These are phyloP conservation scores for Nannochloropsis gaditana DNA, from an alignment of 108 stramenopile species.

Conservation along the genomic window DNA sequence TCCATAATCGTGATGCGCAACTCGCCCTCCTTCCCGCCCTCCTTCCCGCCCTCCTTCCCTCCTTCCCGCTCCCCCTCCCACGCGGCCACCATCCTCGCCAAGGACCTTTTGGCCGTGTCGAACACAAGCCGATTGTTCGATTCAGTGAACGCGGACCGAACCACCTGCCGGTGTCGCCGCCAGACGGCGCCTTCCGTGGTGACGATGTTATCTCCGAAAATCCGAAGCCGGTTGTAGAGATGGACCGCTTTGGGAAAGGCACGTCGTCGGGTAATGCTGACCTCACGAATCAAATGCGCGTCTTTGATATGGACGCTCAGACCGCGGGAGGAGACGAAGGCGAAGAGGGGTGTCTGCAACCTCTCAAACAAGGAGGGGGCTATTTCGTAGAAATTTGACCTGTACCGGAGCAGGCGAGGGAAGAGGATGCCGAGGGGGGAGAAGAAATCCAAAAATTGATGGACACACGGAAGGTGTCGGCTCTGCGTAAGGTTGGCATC, in stretches of 20 bases:
- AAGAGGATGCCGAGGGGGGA: neutral
- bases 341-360: neutral
- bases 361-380: neutral
- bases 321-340: neutral
- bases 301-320: neutral
- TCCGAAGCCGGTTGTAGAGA: neutral
- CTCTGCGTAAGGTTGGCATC: neutral
- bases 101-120: neutral
- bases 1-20: neutral
- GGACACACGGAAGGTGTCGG: neutral
- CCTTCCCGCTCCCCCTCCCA: constrained; percentile 10
- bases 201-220: neutral
- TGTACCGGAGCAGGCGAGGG: neutral
- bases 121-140: neutral
- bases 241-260: neutral
- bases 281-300: neutral
- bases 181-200: neutral
- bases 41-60: neutral
- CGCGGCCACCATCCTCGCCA: neutral
- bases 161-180: neutral
- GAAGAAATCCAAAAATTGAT: neutral
- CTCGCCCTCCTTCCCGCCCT: neutral
- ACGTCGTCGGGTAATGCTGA: neutral
- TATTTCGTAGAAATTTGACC: neutral
- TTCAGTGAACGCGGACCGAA: neutral